Percentiles rank a stretch among this genome's conserved stretches.
These are phyloP conservation scores for Citrus trifoliata DNA, from an alignment of 345 rosid genomes.

Conservation along the genomic window DNA sequence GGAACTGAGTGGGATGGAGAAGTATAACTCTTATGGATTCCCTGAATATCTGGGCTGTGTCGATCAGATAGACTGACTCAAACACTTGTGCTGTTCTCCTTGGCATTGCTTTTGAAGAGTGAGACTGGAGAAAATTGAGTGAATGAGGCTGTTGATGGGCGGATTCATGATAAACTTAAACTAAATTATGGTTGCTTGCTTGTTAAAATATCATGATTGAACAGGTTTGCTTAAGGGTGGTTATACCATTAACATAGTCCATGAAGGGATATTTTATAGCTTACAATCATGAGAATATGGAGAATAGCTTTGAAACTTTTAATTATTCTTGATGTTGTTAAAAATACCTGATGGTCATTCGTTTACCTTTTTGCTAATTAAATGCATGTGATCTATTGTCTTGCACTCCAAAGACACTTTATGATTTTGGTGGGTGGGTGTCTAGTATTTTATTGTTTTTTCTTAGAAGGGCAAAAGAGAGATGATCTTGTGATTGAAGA, in stretches of 20 bases:
- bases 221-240: neutral
- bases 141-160: neutral
- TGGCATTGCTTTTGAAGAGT: slow-evolving; percentile 7
- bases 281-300: slow-evolving; percentile 3
- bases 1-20: slow-evolving; percentile 27
- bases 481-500: slow-evolving; percentile 4
- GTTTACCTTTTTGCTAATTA: neutral
- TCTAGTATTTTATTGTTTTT: neutral
- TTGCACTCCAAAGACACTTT: neutral
- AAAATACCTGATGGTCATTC: neutral
- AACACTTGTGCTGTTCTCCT: slow-evolving; percentile 19
- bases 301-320: neutral
- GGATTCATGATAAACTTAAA: neutral
- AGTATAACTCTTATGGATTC: slow-evolving; percentile 34
- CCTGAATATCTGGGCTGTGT: slow-evolving; percentile 18
- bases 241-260: neutral
- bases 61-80: slow-evolving; percentile 18
- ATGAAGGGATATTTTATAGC: neutral
- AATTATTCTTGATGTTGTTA: neutral
- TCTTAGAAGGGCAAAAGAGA: neutral
- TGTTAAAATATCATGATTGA: slow-evolving; percentile 19
- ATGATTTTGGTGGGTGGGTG: neutral
- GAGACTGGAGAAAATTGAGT: neutral
- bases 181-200: slow-evolving; percentile 14
- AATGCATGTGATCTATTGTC: neutral